Conservation (phyloP, 257 asterid genomes). For the Coffea eugenioides region DNA sequence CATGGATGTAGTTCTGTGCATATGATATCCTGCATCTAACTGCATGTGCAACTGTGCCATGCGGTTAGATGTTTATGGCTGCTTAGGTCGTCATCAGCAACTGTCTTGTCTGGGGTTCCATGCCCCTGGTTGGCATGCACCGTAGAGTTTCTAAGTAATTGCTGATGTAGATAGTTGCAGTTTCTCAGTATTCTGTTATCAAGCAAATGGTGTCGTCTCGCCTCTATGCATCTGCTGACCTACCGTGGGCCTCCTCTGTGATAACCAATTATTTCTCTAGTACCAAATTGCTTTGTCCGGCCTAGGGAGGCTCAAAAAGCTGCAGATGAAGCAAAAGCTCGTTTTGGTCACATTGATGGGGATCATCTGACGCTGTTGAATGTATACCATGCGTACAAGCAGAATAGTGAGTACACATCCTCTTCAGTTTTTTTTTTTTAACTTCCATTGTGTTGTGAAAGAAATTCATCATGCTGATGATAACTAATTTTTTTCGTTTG, state of each 20-base stretch:
- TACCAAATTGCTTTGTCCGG: slow-evolving; percentile 99
- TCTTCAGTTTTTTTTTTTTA: not conserved
- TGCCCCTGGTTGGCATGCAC: slow-evolving; percentile 87
- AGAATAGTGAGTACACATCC: slow-evolving; percentile 60
- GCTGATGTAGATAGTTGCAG: slow-evolving; percentile 99
- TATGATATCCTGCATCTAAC: slow-evolving; percentile 36
- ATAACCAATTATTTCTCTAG: slow-evolving; percentile 97
- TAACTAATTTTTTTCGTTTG: not conserved
- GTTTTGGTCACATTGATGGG: slow-evolving; percentile 93
- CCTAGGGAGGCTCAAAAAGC: slow-evolving; percentile 99
- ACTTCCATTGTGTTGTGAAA: not conserved
- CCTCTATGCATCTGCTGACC: slow-evolving; percentile 99
- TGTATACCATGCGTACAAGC: slow-evolving; percentile 94
- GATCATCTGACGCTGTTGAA: slow-evolving; percentile 93
- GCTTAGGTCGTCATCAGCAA: slow-evolving; percentile 94
- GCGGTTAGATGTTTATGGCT: slow-evolving; percentile 51
- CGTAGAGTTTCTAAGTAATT: slow-evolving; percentile 82
- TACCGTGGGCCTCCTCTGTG: slow-evolving; percentile 99
- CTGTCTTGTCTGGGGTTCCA: slow-evolving; percentile 85
- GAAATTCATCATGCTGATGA: slow-evolving; percentile 19
- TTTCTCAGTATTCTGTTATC: slow-evolving; percentile 97
- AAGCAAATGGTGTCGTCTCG: slow-evolving; percentile 98
- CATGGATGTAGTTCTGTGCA: slow-evolving; percentile 43
- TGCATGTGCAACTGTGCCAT: slow-evolving; percentile 34
- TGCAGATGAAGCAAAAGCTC: slow-evolving; percentile 99